A percentile compares a stretch with the other conserved stretches of the same genome.
Conservation (phyloP, 306 rosid genomes). For the Vigna hirtella region DNA sequence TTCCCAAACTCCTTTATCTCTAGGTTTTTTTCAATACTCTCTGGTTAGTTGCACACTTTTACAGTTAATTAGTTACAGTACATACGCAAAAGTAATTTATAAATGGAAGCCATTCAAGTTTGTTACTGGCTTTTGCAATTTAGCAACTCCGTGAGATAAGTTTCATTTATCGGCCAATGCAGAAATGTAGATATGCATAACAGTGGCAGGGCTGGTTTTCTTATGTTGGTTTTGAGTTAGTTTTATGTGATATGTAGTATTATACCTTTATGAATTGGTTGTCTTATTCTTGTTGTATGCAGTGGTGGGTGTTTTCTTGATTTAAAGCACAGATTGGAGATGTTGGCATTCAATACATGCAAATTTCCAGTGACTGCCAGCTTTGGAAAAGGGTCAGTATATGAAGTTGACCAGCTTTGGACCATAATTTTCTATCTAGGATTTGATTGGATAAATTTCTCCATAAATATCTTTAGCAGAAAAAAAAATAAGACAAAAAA, state of each 20-base stretch:
- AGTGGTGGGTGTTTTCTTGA: conserved; percentile 24
- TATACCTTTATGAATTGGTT: conserved; percentile 30
- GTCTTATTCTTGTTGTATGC: conserved; percentile 25
- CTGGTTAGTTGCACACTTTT: neutral
- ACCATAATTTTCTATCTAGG: conserved; percentile 14
- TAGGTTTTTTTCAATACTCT: neutral
- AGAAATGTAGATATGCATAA: conserved; percentile 55
- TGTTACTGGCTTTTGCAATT: neutral
- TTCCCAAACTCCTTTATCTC: neutral
- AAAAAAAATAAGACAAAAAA: too few relatives aligned
- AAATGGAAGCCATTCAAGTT: neutral
- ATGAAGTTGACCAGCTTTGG: conserved; percentile 6
- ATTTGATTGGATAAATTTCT: too few relatives aligned
- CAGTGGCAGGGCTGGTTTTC: conserved; percentile 47
- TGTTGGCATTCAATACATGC: conserved; percentile 56
- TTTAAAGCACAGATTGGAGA: conserved; percentile 59
- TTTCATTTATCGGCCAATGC: conserved; percentile 59
- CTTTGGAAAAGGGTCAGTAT: conserved; percentile 49
- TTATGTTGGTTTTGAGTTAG: conserved; percentile 26
- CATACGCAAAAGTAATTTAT: conserved; percentile 4
- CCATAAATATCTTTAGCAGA: too few relatives aligned
- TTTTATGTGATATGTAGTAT: neutral
- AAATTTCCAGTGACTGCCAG: conserved; percentile 53
- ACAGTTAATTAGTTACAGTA: conserved; percentile 5
- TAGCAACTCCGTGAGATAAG: conserved; percentile 48